These are phyloP conservation scores for Lactuca saligna DNA, from an alignment of 129 eudicot genomes.

Conservation along the genomic window DNA sequence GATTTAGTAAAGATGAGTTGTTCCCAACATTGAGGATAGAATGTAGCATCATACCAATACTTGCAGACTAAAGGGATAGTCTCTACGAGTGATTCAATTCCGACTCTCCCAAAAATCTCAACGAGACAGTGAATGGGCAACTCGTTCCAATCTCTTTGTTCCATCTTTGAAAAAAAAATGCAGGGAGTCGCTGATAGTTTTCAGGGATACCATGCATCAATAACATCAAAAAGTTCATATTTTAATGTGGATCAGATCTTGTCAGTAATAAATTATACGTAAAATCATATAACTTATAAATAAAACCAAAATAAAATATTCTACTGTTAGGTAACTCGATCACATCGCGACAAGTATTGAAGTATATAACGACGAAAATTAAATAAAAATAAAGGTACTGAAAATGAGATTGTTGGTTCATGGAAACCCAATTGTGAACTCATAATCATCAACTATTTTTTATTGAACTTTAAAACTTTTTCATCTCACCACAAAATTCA, in stretches of 20 bases:
- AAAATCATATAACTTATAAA: background rate
- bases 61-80: constrained; percentile 26
- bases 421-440: too few relatives aligned
- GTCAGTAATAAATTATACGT: background rate
- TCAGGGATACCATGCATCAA: background rate
- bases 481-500: too few relatives aligned
- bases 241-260: background rate
- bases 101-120: constrained; percentile 16
- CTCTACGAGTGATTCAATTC: constrained; percentile 20
- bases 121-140: constrained; percentile 16
- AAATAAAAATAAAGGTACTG: too few relatives aligned
- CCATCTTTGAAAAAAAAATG: constrained; percentile 2
- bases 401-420: too few relatives aligned
- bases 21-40: constrained; percentile 27
- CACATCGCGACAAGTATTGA: too few relatives aligned
- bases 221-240: background rate
- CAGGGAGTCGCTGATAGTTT: background rate
- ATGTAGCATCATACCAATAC: constrained; percentile 27
- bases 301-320: background rate
- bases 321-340: too few relatives aligned
- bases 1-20: constrained; percentile 11
- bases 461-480: too few relatives aligned
- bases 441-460: too few relatives aligned
- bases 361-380: too few relatives aligned
- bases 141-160: constrained; percentile 20